These are phyloP conservation scores for Starmerella stigmatis DNA, from an alignment of 805 yeast species.

Conservation along the genomic window DNA sequence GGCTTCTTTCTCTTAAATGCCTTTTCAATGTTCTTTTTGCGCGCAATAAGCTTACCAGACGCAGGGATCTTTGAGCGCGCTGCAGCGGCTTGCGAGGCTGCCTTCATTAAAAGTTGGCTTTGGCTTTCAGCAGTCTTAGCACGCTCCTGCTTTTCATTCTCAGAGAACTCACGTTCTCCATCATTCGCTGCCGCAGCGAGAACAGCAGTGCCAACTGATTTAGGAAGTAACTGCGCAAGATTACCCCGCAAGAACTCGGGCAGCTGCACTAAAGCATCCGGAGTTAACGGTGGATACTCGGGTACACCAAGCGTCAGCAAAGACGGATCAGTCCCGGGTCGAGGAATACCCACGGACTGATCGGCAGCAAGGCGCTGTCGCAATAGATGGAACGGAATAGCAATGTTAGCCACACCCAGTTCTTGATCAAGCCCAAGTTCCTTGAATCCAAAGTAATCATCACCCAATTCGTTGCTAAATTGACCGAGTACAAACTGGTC, in stretches of 20 bases:
- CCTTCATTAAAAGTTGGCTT: not conserved
- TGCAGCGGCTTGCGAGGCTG: conserved; percentile 7
- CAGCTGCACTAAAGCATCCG: conserved; percentile 2
- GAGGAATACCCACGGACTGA: conserved; percentile 11
- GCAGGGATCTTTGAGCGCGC: conserved; percentile 19
- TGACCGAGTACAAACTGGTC: conserved; percentile 94
- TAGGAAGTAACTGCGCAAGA: conserved; percentile 3
- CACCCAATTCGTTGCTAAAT: conserved; percentile 86
- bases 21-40: conserved; percentile 37
- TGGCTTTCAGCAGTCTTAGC: not conserved
- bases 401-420: conserved; percentile 67
- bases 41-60: conserved; percentile 34
- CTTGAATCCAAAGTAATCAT: conserved; percentile 94
- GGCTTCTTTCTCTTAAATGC: conserved; percentile 21
- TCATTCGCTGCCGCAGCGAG: not conserved
- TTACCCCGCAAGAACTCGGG: conserved; percentile 11
- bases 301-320: conserved; percentile 11
- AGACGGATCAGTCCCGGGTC: not conserved
- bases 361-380: conserved; percentile 37
- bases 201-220: not conserved
- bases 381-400: conserved; percentile 81
- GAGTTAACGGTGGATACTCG: conserved; percentile 76
- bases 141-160: not conserved
- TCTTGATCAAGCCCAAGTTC: conserved; percentile 91
- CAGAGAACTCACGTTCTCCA: not conserved